Base-by-base conservation (phyloP, 1,284 basidiomycete species). In the Malassezia globosa region DNA sequence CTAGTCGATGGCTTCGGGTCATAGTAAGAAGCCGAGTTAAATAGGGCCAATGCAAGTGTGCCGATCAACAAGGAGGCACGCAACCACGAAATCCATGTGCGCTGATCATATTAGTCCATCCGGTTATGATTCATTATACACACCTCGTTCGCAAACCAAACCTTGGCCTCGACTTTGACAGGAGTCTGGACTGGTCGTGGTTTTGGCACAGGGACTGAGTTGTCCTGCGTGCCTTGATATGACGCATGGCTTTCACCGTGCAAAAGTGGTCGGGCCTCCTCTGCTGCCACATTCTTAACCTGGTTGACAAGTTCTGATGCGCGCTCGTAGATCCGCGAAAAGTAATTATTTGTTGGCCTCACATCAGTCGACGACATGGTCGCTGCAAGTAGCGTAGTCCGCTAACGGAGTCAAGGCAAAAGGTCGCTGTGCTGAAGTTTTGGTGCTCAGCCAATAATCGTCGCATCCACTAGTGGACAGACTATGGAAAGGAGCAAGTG, bases 11-110 rank as follows among this genome's bases (percentile, higher is more conserved):
- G 35, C 33, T 55, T 48, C 7, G 58, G 46, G 37, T 59, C 48
- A 46, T 66, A 70, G 48, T 60, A 69, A n/a, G 64, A 45, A 10
- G 86, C 85, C 0, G 84, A 81, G 64, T 92, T 90, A 77, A 85
- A 89, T 2, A 97, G 77, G 0, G 87, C 89, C 16, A 92, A 76
- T 0, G 89, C 78, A 34, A 97, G 80, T 0, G 87, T 83, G 4
- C 84, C 87, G 48, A 95, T 77, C 18, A 96, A 77, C 36, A 96
- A 76, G 4, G 85, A 81, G 45, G 86, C 82, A 59, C 85, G 87
- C 42, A 94, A 75, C 81, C 90, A 95, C 0, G 89, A 80, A 42
- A 94, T 79, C 85, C 86, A 94, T 2, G 89, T 70, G 13, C 67
- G 66, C 61, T 62, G 40, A 19, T 35, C 21, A 41, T 31, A 39